Conservation (phyloP, 768 basidiomycete species). For the Phaeolepiota aurea region DNA sequence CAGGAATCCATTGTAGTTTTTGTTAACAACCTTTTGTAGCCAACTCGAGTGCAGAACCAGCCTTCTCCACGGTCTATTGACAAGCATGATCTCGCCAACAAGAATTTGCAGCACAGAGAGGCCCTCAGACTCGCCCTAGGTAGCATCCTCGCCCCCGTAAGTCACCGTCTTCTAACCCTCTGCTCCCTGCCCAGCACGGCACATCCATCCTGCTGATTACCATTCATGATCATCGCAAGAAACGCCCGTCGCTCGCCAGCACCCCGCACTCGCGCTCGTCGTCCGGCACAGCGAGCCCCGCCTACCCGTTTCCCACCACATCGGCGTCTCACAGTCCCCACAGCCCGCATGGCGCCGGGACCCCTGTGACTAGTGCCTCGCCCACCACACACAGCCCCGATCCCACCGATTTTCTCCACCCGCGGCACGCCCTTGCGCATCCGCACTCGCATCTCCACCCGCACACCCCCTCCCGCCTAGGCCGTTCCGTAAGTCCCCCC, state of each 20-base stretch:
- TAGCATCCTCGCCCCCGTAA: conserved; percentile 51
- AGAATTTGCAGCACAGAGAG: conserved; percentile 34
- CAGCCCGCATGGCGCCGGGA: conserved; percentile 9
- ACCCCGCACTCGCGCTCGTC: conserved; percentile 32
- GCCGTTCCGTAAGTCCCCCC: conserved; percentile 21
- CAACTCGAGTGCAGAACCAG: conserved; percentile 25
- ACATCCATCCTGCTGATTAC: conserved; percentile 2
- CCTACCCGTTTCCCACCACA: conserved; percentile 20
- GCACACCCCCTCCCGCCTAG: conserved; percentile 27
- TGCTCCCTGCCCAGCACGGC: conserved; percentile 2
- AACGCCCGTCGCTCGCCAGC: conserved; percentile 42
- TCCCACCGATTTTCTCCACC: conserved; percentile 18
- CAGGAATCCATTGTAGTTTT: too few relatives aligned
- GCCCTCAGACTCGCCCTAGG: conserved; percentile 50
- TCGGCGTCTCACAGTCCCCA: conserved; percentile 6
- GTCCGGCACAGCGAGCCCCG: conserved; percentile 44
- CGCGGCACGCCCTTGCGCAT: conserved; percentile 15
- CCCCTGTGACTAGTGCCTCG: conserved; percentile 19
- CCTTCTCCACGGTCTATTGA: conserved; percentile 14
- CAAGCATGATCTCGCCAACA: conserved; percentile 17
- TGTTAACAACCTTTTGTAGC: conserved; percentile 19
- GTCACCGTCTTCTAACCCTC: conserved; percentile 15
- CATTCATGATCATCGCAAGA: conserved; percentile 21
- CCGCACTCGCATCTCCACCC: conserved; percentile 12
- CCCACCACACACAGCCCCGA: conserved; percentile 14